Evolutionary conservation across 768 basidiomycete species (phyloP).

Genomic region (Lactarius akahatsu): DNA sequence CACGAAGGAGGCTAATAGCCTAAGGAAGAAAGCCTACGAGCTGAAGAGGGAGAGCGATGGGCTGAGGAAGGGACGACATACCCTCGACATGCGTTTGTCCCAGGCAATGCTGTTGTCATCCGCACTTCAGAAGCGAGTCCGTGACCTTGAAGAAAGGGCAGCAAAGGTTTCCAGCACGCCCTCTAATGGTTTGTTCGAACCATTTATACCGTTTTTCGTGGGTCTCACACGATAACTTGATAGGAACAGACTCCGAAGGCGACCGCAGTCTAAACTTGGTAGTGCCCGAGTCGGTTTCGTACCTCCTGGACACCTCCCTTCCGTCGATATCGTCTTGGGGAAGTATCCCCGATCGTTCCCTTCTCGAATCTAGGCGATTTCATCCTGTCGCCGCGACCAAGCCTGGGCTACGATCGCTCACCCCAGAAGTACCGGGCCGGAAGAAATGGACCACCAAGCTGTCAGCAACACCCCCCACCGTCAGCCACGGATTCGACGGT

Average conservation of each 20-base stretch:
- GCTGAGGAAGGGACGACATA: background rate
- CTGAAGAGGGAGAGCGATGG: background rate
- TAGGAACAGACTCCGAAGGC: background rate
- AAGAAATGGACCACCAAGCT: background rate
- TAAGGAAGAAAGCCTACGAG: background rate
- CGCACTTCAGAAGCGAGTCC: background rate
- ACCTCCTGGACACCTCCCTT: background rate
- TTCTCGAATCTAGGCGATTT: background rate
- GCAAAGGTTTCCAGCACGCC: background rate
- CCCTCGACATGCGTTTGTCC: slow-evolving; percentile 6
- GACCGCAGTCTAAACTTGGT: background rate
- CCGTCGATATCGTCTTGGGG: slow-evolving; percentile 5
- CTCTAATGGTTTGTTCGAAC: slow-evolving; percentile 4
- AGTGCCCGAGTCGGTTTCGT: background rate
- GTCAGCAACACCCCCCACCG: background rate
- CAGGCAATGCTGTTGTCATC: background rate
- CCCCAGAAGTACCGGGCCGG: background rate
- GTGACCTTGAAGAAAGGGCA: background rate
- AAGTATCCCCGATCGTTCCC: background rate
- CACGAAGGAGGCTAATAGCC: background rate
- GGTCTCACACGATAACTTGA: background rate
- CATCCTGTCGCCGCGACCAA: background rate
- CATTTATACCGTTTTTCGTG: background rate
- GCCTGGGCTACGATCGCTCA: background rate
- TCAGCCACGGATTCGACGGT: background rate